Percentiles rank a stretch among this genome's conserved stretches.
Conservation (phyloP, 2,329 filamentous ascomycete genomes). For the Cercospora berteroae region DNA sequence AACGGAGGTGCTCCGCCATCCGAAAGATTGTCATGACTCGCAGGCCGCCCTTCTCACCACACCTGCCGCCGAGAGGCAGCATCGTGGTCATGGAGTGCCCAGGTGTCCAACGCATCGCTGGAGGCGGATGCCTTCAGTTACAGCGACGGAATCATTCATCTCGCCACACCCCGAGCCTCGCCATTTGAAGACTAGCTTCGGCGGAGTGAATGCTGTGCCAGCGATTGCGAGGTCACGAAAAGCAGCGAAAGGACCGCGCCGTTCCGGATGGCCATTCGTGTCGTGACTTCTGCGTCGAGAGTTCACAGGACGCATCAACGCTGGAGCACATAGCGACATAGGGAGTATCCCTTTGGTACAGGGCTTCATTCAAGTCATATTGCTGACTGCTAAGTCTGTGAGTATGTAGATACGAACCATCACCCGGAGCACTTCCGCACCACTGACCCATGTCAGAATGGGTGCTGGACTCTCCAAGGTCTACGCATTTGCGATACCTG, state of each 20-base stretch:
- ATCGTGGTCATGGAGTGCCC: background rate
- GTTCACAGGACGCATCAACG: background rate
- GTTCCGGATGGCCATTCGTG: background rate
- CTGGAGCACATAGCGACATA: background rate
- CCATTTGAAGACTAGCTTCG: background rate
- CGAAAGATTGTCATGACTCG: background rate
- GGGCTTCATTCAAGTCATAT: background rate
- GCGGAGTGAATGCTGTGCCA: background rate
- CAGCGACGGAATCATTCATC: background rate
- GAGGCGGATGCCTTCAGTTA: background rate
- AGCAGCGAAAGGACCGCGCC: background rate
- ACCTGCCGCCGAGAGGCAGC: background rate
- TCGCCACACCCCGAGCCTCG: background rate
- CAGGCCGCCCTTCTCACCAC: background rate
- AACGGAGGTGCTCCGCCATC: background rate
- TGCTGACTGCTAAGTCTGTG: background rate
- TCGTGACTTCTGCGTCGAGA: background rate
- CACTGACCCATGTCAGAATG: background rate
- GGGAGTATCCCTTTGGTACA: background rate
- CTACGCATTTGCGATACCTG: background rate
- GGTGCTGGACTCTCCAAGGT: background rate
- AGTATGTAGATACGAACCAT: background rate
- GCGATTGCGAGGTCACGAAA: background rate
- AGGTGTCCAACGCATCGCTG: background rate
- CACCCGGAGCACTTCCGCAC: background rate